Evolutionary conservation across 2,329 filamentous ascomycete species (phyloP).

Genomic region (Penicillium sp.): DNA sequence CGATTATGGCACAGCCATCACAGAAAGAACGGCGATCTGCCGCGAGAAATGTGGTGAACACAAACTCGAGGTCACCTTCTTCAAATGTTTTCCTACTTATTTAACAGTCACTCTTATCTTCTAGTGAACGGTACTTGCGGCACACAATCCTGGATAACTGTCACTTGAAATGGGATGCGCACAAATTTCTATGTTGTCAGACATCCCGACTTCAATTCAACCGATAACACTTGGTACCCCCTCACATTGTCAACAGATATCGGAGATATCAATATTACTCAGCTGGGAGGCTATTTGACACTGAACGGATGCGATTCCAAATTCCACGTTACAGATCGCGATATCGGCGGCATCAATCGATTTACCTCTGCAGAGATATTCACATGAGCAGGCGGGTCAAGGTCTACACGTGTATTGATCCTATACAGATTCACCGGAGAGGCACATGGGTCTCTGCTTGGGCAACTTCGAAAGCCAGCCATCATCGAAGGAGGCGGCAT

Average conservation of each 20-base stretch:
- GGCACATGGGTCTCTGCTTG: constrained; percentile 25
- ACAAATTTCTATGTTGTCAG: constrained; percentile 15
- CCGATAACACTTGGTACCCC: constrained; percentile 8
- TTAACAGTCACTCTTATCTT: constrained; percentile 53
- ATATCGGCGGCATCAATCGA: constrained; percentile 23
- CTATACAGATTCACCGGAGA: constrained; percentile 31
- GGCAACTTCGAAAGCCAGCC: constrained; percentile 13
- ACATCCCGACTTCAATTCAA: constrained; percentile 18
- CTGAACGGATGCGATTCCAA: constrained; percentile 32
- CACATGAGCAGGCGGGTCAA: constrained; percentile 22
- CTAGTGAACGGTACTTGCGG: constrained; percentile 11
- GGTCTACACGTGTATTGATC: constrained; percentile 22
- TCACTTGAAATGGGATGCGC: constrained; percentile 9
- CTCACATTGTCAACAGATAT: constrained; percentile 20
- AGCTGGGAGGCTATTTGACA: constrained; percentile 21
- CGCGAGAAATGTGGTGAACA: constrained; percentile 75
- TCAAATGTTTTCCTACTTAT: constrained; percentile 68
- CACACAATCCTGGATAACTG: constrained; percentile 7
- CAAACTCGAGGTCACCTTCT: constrained; percentile 72
- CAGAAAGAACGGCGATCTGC: constrained; percentile 63
- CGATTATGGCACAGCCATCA: constrained; percentile 61
- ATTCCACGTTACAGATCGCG: constrained; percentile 31
- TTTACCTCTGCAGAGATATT: constrained; percentile 34
- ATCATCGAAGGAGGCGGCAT: constrained; percentile 8
- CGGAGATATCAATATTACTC: constrained; percentile 28